Conservation (phyloP, 192 early-diverging fungal genomes). For the Coemansia sp. region DNA sequence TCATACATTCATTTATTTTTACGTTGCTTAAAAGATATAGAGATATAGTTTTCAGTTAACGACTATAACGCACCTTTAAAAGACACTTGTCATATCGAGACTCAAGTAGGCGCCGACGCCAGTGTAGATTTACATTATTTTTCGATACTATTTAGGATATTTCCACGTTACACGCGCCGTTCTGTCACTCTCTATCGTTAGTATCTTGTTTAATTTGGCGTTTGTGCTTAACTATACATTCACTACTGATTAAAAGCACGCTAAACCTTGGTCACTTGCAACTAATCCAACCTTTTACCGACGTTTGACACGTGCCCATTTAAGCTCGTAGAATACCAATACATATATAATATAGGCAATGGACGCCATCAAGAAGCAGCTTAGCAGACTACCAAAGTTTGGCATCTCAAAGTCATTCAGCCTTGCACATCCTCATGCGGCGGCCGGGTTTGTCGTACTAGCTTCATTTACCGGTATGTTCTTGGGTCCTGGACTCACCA, state of each 20-base stretch:
- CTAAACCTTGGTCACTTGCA: not conserved
- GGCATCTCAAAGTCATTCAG: constrained; percentile 45
- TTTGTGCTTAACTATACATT: not conserved
- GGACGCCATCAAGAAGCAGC: constrained; percentile 6
- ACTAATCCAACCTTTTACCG: not conserved
- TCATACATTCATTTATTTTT: not conserved
- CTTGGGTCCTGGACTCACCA: constrained; percentile 48
- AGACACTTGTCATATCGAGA: not conserved
- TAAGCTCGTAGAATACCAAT: not conserved
- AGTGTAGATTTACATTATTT: not conserved
- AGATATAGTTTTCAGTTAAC: not conserved
- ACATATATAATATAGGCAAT: not conserved
- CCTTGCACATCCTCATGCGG: constrained; percentile 37
- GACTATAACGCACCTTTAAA: constrained; percentile 4
- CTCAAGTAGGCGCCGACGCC: not conserved
- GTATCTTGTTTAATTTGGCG: not conserved
- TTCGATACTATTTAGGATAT: not conserved
- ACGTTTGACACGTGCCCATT: not conserved
- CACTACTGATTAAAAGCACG: not conserved
- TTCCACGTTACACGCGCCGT: not conserved
- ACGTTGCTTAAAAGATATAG: not conserved
- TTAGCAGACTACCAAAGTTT: constrained; percentile 38
- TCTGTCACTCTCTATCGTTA: not conserved
- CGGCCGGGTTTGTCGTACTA: constrained; percentile 38
- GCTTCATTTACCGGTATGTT: constrained; percentile 55